A percentile compares a stretch with the other conserved stretches of the same genome.
phyloP scores from a whole-genome alignment of 208 protist genomes.

The Acanthamoeba sp. region DNA sequence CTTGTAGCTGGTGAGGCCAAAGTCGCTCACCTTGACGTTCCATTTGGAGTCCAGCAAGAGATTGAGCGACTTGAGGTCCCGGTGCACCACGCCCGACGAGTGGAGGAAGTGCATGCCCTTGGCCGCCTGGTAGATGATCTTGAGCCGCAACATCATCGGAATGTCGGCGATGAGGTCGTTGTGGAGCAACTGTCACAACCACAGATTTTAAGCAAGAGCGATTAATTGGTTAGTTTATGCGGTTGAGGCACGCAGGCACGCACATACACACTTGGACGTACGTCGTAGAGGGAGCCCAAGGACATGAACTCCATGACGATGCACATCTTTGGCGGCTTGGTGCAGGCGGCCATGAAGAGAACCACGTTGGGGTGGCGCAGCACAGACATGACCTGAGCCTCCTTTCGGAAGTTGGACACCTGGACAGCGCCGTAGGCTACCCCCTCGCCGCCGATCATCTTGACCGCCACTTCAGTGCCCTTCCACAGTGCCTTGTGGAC shows the following conservation, averaged over 20 bases:
- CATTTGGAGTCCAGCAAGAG: conserved; percentile 2
- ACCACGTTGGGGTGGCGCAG: conserved; percentile 25
- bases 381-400: neutral
- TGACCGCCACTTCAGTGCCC: conserved; percentile 22
- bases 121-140: conserved; percentile 15
- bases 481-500: conserved; percentile 42
- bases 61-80: conserved; percentile 17
- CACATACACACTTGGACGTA: too few species aligned
- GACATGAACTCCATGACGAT: conserved; percentile 38
- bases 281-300: neutral
- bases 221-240: too few species aligned
- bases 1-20: neutral
- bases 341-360: conserved; percentile 44
- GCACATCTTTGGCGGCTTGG: neutral
- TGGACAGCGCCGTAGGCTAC: neutral
- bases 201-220: too few species aligned
- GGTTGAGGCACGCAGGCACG: too few species aligned
- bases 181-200: neutral
- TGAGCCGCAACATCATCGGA: neutral
- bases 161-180: neutral
- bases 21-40: neutral
- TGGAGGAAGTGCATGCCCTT: conserved; percentile 37
- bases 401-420: neutral
- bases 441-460: conserved; percentile 20
- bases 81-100: neutral